A percentile compares a stretch with the other conserved stretches of the same genome.
phyloP scores from a whole-genome alignment of 176 grass and related monocot genomes.

The Thalia dealbata region DNA sequence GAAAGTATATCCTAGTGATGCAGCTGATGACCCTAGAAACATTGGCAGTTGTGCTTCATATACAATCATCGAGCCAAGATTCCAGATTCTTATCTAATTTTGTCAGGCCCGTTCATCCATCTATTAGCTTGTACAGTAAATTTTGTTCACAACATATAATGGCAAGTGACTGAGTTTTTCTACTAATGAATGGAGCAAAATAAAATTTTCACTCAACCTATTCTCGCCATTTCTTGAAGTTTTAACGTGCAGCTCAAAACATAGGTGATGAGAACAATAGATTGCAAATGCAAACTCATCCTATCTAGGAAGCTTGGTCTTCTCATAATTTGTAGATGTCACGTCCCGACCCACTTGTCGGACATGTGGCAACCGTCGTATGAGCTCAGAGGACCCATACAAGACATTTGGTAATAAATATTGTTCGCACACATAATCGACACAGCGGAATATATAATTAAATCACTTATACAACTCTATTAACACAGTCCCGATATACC shows the following conservation, averaged over 20 bases:
- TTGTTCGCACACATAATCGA: no score
- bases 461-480: no score
- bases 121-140: neutral
- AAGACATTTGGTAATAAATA: no score
- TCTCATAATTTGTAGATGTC: no score
- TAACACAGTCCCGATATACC: no score
- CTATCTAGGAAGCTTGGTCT: neutral
- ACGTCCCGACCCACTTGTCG: no score
- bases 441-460: no score
- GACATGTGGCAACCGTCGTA: no score
- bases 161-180: neutral
- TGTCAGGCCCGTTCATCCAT: neutral
- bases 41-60: constrained; percentile 1
- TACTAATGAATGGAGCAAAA: neutral
- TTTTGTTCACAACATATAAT: neutral
- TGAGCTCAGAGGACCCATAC: no score
- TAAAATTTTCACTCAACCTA: no score
- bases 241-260: no score
- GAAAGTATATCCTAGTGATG: neutral
- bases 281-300: neutral
- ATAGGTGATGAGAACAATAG: neutral
- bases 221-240: no score
- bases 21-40: neutral
- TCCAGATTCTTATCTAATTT: neutral
- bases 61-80: neutral